A percentile compares a stretch with the other conserved stretches of the same genome.
These are phyloP conservation scores for Excoecaria agallocha DNA, from an alignment of 345 rosid species.

Conservation along the genomic window DNA sequence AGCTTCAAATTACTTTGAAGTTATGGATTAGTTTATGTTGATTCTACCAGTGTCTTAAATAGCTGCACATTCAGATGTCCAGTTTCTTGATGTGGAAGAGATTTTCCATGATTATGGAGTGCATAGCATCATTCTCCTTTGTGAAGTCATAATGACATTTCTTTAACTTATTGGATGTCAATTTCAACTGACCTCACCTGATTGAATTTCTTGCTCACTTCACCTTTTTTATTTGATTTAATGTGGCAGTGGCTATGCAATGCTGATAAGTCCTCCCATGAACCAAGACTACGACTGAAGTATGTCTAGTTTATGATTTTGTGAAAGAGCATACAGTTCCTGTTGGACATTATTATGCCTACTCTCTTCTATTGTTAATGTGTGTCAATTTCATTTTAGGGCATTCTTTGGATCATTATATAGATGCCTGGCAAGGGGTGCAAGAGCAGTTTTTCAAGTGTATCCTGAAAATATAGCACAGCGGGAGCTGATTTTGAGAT, in stretches of 20 bases:
- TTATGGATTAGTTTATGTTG: too few relatives aligned
- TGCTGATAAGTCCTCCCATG: slow-evolving; percentile 93
- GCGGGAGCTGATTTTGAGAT: slow-evolving; percentile 72
- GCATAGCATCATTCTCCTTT: too few relatives aligned
- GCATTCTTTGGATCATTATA: slow-evolving; percentile 88
- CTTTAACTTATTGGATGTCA: too few relatives aligned
- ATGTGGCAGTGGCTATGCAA: slow-evolving; percentile 86
- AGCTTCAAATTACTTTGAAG: too few relatives aligned
- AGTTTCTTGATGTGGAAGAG: too few relatives aligned
- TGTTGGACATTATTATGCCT: background rate
- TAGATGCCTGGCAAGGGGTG: slow-evolving; percentile 81
- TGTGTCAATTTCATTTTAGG: slow-evolving; percentile 30
- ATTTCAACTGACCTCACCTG: too few relatives aligned
- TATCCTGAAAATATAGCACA: slow-evolving; percentile 84
- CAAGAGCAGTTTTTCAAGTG: slow-evolving; percentile 85
- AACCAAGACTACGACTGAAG: slow-evolving; percentile 84
- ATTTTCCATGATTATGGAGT: too few relatives aligned
- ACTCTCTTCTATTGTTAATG: background rate
- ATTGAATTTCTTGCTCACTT: too few relatives aligned
- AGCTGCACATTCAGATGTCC: too few relatives aligned
- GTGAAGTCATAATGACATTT: too few relatives aligned
- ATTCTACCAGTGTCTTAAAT: too few relatives aligned
- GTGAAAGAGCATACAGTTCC: background rate
- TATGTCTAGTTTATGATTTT: slow-evolving; percentile 30
- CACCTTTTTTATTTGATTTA: background rate